Evolutionary conservation across 202 grass and related monocot genomes (phyloP), one percentile per base, ranked within the genome.

Genomic region (Setaria italica): DNA sequence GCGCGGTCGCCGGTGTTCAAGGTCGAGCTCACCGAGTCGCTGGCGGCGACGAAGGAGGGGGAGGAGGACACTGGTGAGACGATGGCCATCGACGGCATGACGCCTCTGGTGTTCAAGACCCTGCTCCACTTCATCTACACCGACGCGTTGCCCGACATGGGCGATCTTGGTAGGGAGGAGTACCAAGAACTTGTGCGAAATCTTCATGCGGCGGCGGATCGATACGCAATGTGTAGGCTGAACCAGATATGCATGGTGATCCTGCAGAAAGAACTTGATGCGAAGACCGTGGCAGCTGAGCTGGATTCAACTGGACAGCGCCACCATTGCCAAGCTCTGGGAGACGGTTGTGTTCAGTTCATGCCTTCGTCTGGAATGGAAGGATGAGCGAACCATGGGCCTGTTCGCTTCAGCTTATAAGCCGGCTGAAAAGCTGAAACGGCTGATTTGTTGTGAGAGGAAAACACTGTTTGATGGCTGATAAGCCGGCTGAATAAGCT

Each of bases 101-200:
- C 14, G 3, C 67, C 67, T 46, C 20, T 11, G 20, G 67, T 47
- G 42, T 70, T 70, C 41, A 13, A 14, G 30, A 62, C 71, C 4
- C 72, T 84, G n/a, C 72, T 84, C 11, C 60, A 76, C 19, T 84
- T 76, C 82, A 78, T 88, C 53, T 84, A 88, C 62, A 69, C 60
- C 60, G 74, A 88, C 66, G 14, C 20, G 6, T 13, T 69, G 69
- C 62, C 83, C 11, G 73, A 34, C 62, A 42, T 69, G 58, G 73
- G 48, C 33, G 57, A 49, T 25, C 71, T 80, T 29, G 39, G 13
- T 21, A 0, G 0, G 42, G 53, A 57, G 5, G 76, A 67, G 42
- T 57, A 35, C 15, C 55, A 45, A 16, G 63, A 54, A 41, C 34
- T 78, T 62, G 50, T 80, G 30, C 43, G 17, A 3, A 33, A 83